These are phyloP conservation scores for Rhizoctonia solani DNA, from an alignment of 1,284 basidiomycete genomes.

Conservation along the genomic window DNA sequence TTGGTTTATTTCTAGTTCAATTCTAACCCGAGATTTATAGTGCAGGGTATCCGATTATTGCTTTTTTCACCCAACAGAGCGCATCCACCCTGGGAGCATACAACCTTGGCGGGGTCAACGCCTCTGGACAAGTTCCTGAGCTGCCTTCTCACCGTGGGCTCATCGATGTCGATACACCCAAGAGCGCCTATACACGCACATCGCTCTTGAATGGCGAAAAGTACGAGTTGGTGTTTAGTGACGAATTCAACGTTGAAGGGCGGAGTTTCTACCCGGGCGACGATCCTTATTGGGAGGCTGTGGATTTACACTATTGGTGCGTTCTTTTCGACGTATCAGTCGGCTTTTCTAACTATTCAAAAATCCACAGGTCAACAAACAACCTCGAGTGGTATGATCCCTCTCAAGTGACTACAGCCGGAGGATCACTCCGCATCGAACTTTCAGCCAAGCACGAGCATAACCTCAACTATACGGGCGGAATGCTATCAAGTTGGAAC, in stretches of 20 bases:
- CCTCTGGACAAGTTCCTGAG: slow-evolving; percentile 67
- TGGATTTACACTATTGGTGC: slow-evolving; percentile 75
- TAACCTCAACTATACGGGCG: slow-evolving; percentile 47
- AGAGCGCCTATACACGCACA: slow-evolving; percentile 59
- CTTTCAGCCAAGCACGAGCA: slow-evolving; percentile 45
- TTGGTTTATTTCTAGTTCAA: slow-evolving; percentile 24
- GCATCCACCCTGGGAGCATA: slow-evolving; percentile 66
- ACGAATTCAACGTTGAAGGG: slow-evolving; percentile 67
- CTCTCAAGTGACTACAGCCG: slow-evolving; percentile 48
- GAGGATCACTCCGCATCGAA: slow-evolving; percentile 50
- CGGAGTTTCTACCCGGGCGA: slow-evolving; percentile 53
- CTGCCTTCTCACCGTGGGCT: slow-evolving; percentile 60
- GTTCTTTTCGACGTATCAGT: background rate
- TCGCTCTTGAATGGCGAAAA: slow-evolving; percentile 59
- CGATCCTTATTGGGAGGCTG: slow-evolving; percentile 76
- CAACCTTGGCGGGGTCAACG: slow-evolving; percentile 81
- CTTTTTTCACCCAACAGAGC: slow-evolving; percentile 59
- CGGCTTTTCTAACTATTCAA: background rate
- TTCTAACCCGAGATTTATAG: slow-evolving; percentile 33
- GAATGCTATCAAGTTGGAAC: slow-evolving; percentile 44
- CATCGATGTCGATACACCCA: slow-evolving; percentile 71
- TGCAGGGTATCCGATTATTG: slow-evolving; percentile 80
- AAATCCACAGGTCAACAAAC: slow-evolving; percentile 34
- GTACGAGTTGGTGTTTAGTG: too few species aligned
- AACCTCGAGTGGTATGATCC: slow-evolving; percentile 49